Base-by-base conservation (phyloP, 2,329 filamentous ascomycete species). In the Phialophora expanda region DNA sequence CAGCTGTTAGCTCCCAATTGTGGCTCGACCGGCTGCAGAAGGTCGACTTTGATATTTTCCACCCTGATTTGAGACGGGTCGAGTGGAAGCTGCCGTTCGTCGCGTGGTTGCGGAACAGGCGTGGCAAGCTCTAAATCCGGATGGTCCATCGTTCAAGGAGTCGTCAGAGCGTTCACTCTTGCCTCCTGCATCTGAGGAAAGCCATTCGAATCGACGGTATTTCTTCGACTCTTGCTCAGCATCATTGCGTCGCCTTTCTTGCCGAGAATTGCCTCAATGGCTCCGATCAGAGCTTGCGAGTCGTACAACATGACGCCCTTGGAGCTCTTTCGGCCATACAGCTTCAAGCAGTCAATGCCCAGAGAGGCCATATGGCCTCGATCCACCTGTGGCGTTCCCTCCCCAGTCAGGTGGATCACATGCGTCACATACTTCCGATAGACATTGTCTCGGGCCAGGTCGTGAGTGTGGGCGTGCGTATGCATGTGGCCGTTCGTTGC, bases 71-170 rank as follows among this genome's bases (percentile, higher is more conserved):
- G 55, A 80, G 88, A 76, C 78, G 86, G 75, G 83, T 84, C 51
- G 87, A 90, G 69, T 98, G 95, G 95, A 93, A 87, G 75, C 78
- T 98, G 67, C 93, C 95, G 0, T 97, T 91, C 88, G 90, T 86
- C 67, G 84, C 87, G 30, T 90, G 88, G 71, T 85, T 84, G 83
- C 86, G 85, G 2, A 88, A 84, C 72, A 83, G 78, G 63, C 79
- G 83, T 56, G 81, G 83, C 71, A 82, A 77, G 64, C 75, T 90
- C 67, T 86, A 58, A 69, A 12, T 32, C 22, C 3, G 20, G 4
- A 26, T 26, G 51, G 3, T 26, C 7, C 24, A 20, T 11, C 38
- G 22, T 50, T 30, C 53, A 24, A n/a, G 12, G 20, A 20, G 22
- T 22, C 12, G 24, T 26, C 48, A 51, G 60, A 38, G 60, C 60